Evolutionary conservation across 2,329 filamentous ascomycete genomes (phyloP).

Genomic region (Ophiostoma triangulosporum): DNA sequence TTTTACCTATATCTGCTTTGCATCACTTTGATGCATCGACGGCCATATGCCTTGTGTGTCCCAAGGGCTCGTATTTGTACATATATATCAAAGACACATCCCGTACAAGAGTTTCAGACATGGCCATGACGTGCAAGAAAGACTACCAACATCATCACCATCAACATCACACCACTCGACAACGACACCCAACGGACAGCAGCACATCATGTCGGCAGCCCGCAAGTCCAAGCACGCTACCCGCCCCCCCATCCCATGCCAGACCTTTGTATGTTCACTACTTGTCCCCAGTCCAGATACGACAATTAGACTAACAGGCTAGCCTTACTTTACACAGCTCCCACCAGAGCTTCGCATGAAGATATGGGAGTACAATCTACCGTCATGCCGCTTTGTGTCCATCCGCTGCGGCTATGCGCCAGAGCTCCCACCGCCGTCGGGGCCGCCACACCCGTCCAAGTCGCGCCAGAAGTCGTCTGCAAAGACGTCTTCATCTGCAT

Average conservation of each 20-base stretch:
- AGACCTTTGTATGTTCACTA: neutral
- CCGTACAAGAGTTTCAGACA: neutral
- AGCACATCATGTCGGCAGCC: neutral
- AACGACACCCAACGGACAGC: neutral
- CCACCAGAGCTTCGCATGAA: conserved; percentile 33
- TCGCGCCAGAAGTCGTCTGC: neutral
- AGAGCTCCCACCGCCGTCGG: neutral
- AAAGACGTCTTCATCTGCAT: neutral
- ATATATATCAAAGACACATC: neutral
- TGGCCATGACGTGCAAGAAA: no score
- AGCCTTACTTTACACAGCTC: conserved; percentile 30
- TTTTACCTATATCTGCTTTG: no score
- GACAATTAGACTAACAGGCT: neutral
- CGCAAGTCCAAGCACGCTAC: neutral
- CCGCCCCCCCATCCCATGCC: neutral
- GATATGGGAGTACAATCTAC: conserved; percentile 33
- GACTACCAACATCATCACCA: no score
- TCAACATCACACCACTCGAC: neutral
- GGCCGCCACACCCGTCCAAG: neutral
- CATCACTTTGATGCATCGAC: neutral
- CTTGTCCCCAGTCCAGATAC: neutral
- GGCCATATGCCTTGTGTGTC: neutral
- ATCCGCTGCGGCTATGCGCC: conserved; percentile 21
- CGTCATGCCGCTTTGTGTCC: conserved; percentile 29
- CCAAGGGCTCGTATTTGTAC: neutral